Percentiles rank a stretch among this genome's conserved stretches.
Evolutionary conservation across 352 stramenopile genomes (phyloP).

Genomic region (Elongisporangium anandrum): DNA sequence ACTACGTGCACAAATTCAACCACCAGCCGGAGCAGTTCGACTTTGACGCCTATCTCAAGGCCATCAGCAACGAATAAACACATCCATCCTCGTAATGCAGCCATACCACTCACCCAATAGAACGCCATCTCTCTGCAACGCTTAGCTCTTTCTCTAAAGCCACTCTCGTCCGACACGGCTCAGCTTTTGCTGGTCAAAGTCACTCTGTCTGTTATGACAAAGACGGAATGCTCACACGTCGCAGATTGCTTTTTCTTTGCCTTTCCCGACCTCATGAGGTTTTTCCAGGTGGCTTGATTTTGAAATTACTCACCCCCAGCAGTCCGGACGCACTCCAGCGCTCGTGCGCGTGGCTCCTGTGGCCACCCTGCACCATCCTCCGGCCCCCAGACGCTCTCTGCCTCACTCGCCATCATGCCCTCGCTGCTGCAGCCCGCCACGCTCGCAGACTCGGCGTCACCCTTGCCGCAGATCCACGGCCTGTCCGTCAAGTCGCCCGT

Average conservation of each 20-base stretch:
- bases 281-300: not conserved
- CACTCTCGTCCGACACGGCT: too few relatives aligned
- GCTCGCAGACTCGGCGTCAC: not conserved
- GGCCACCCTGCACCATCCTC: not conserved
- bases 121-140: too few relatives aligned
- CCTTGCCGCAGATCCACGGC: not conserved
- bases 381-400: not conserved
- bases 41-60: slow-evolving; percentile 67
- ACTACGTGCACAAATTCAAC: slow-evolving; percentile 85
- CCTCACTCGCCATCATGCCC: not conserved
- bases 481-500: not conserved
- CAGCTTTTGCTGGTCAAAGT: too few relatives aligned
- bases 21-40: slow-evolving; percentile 79
- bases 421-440: not conserved
- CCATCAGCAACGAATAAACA: not conserved
- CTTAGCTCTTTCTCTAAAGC: too few relatives aligned
- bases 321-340: not conserved
- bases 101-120: too few relatives aligned
- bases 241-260: not conserved
- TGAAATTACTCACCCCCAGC: not conserved
- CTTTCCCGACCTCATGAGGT: not conserved
- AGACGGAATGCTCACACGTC: not conserved
- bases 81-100: not conserved
- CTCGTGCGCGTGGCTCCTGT: not conserved
- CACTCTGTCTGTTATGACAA: not conserved